These are phyloP conservation scores for Epichloe brachyelytri DNA, from an alignment of 2,329 filamentous ascomycete species.

Conservation along the genomic window DNA sequence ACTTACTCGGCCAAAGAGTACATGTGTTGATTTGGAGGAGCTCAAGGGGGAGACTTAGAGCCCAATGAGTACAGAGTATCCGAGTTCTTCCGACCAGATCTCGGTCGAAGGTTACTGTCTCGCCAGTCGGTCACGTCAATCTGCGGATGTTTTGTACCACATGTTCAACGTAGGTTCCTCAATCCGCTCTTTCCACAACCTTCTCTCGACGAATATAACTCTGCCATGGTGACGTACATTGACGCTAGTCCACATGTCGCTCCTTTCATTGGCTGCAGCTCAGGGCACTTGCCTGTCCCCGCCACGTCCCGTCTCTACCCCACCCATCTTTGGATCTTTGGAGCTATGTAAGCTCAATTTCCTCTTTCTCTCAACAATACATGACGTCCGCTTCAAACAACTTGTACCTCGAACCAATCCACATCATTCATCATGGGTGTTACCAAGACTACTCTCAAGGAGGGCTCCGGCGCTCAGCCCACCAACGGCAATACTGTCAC, in stretches of 20 bases:
- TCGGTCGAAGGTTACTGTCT: too few species aligned
- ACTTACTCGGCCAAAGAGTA: too few species aligned
- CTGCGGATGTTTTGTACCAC: too few species aligned
- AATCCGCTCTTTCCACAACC: not conserved
- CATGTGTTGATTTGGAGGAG: too few species aligned
- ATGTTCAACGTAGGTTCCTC: too few species aligned
- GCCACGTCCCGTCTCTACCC: not conserved
- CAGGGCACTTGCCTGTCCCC: not conserved
- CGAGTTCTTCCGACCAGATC: too few species aligned
- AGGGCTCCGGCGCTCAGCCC: conserved; percentile 53
- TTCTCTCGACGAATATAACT: not conserved
- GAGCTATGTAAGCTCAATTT: not conserved
- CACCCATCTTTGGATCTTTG: not conserved
- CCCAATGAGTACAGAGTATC: too few species aligned
- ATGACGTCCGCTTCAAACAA: not conserved
- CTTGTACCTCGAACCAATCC: not conserved
- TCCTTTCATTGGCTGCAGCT: conserved; percentile 1
- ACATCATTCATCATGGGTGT: conserved; percentile 52
- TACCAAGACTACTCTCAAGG: conserved; percentile 47
- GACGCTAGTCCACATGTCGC: not conserved
- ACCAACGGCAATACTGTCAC: conserved; percentile 57
- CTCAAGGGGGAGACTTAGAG: too few species aligned
- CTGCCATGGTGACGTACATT: not conserved
- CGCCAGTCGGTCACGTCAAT: too few species aligned
- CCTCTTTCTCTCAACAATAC: not conserved